Evolutionary conservation across 2,329 filamentous ascomycete genomes (phyloP), one percentile per base, ranked within the genome.

Genomic region (Ceratocystiopsis minuta): DNA sequence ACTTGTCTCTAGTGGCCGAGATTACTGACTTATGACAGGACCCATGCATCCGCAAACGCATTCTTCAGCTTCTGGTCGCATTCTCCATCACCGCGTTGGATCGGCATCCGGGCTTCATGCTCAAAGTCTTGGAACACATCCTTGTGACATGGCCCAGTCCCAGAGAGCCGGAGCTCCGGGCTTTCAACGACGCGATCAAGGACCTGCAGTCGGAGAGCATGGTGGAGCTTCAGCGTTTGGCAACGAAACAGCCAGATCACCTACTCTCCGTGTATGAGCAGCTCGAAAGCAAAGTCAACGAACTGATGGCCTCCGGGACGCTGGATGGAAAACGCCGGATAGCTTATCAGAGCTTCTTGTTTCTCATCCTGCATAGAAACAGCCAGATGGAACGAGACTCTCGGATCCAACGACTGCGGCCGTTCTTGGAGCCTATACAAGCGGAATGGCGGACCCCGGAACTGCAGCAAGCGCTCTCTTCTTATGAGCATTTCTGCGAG

Each of bases 301-400:
- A 88, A 56, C 77, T 93, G 64, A 70, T 81, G 55, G 67, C 75
- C 47, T 74, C 81, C 38, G 75, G 80, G 28, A 70, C 72, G 42
- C 62, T 81, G 28, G 88, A 95, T 53, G 80, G 88, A 52, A 85
- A 87, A 54, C 74, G 87, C 31, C 76, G 83, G 44, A 78, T 90
- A 53, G 84, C 87, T 2, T 87, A 92, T 53, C 82, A 78, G 51
- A 88, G 86, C 11, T 88, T 96, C 48, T 67, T 96, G 1, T 92
- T 98, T 56, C 90, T 93, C 45, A 90, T 98, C 47, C 79, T 90
- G 52, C 88, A 96, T 58, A 84, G 90, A 45, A 78, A 85, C 33
- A 78, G 70, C 17, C 77, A 75, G 36, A 68, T 96, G 32, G 79
- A 92, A 49, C 68, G 71, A 16, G 66, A 67, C n/a, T 61, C 74